A percentile compares a stretch with the other conserved stretches of the same genome.
Evolutionary conservation across 257 asterid species (phyloP).

Genomic region (Penstemon davidsonii): DNA sequence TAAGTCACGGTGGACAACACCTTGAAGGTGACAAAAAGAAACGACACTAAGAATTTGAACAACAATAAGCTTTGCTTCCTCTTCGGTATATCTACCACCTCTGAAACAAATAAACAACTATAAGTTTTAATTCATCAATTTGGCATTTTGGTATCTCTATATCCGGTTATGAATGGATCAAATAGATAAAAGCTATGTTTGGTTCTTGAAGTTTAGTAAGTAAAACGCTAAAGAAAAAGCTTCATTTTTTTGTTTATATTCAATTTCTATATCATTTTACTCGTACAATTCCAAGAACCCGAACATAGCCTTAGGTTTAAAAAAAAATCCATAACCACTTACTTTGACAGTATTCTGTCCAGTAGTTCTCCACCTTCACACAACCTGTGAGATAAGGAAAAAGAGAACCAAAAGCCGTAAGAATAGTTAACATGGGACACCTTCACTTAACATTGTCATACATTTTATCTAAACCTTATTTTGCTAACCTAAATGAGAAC

Average conservation of each 20-base stretch:
- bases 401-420: slow-evolving; percentile 11
- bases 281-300: no score
- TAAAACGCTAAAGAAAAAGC: no score
- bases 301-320: not conserved
- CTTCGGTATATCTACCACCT: slow-evolving; percentile 95
- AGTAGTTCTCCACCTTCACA: slow-evolving; percentile 99
- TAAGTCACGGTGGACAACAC: slow-evolving; percentile 97
- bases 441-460: not conserved
- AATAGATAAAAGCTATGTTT: not conserved
- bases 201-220: no score
- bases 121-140: slow-evolving; percentile 31
- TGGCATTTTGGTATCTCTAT: slow-evolving; percentile 9
- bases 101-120: slow-evolving; percentile 46
- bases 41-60: slow-evolving; percentile 89
- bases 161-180: not conserved
- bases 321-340: slow-evolving; percentile 29
- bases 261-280: no score
- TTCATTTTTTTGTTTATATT: no score
- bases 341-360: slow-evolving; percentile 87
- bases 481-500: not conserved
- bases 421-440: not conserved
- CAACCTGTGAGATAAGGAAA: slow-evolving; percentile 53
- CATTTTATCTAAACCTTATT: no score
- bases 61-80: slow-evolving; percentile 83
- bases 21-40: slow-evolving; percentile 97